Evolutionary conservation across 768 basidiomycete species (phyloP).

Genomic region (Tulasnella sp.): DNA sequence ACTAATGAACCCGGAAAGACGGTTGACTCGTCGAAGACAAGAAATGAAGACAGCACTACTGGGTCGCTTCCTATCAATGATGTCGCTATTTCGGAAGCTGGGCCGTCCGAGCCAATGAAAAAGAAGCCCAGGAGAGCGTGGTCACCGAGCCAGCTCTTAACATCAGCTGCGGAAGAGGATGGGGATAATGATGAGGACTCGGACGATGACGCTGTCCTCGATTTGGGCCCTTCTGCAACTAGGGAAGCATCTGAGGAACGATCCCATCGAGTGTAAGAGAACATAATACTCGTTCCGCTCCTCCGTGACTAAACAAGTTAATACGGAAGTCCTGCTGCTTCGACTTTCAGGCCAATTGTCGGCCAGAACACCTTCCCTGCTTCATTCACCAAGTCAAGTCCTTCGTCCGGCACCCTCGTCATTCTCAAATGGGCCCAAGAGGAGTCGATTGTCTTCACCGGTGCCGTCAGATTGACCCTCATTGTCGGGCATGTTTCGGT

Average conservation of each 20-base stretch:
- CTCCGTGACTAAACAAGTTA: neutral
- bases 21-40: neutral
- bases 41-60: neutral
- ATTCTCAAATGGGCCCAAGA: conserved; percentile 34
- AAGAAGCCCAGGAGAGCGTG: conserved; percentile 36
- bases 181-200: conserved; percentile 19
- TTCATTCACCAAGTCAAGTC: neutral
- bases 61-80: neutral
- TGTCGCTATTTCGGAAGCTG: neutral
- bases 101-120: neutral
- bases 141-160: conserved; percentile 51
- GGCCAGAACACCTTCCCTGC: conserved; percentile 41
- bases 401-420: conserved; percentile 33
- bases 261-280: neutral
- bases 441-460: conserved; percentile 60
- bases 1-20: neutral
- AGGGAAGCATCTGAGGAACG: neutral
- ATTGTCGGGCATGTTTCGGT: conserved; percentile 54
- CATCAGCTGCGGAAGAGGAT: conserved; percentile 43
- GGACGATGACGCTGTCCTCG: conserved; percentile 24
- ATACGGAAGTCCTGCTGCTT: neutral
- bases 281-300: neutral
- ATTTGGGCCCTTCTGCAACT: neutral
- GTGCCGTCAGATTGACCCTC: conserved; percentile 53
- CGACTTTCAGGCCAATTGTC: conserved; percentile 20